These are phyloP conservation scores for Bauhinia variegata DNA, from an alignment of 306 rosid genomes.

Conservation along the genomic window DNA sequence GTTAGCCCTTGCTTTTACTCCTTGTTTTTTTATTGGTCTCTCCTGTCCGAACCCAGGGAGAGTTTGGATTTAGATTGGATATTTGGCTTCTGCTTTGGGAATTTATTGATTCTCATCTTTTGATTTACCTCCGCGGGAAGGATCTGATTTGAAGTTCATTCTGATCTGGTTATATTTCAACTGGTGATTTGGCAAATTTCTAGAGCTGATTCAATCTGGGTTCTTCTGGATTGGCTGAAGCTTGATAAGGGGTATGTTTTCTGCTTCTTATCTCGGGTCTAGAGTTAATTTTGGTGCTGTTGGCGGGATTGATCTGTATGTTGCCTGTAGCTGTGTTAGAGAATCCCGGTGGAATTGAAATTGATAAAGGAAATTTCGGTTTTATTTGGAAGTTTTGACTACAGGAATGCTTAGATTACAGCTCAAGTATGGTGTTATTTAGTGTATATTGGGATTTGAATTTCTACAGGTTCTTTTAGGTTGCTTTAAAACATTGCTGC, in stretches of 20 bases:
- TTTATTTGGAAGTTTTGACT: constrained; percentile 31
- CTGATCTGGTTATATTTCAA: neutral
- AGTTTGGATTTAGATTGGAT: neutral
- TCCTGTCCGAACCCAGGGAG: neutral
- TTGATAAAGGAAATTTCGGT: constrained; percentile 19
- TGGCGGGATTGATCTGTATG: constrained; percentile 27
- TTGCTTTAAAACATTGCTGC: constrained; percentile 7
- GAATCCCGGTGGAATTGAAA: constrained; percentile 26
- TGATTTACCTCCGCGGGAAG: neutral
- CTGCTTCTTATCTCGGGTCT: constrained; percentile 43
- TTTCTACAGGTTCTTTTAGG: constrained; percentile 17
- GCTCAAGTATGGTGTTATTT: constrained; percentile 24
- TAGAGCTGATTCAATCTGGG: constrained; percentile 29
- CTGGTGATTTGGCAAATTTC: constrained; percentile 17
- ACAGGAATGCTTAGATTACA: constrained; percentile 33
- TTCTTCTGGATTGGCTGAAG: constrained; percentile 19
- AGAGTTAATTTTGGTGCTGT: constrained; percentile 49
- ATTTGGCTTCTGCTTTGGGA: neutral
- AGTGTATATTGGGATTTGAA: constrained; percentile 24
- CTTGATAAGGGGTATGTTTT: constrained; percentile 48
- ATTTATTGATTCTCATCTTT: neutral
- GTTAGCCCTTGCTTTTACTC: neutral
- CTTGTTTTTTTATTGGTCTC: constrained; percentile 14
- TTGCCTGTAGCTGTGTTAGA: constrained; percentile 13
- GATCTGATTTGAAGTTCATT: constrained; percentile 17